Evolutionary conservation across 495 filamentous ascomycete species (phyloP).

Genomic region (Hypomontagnella submonticulosa): DNA sequence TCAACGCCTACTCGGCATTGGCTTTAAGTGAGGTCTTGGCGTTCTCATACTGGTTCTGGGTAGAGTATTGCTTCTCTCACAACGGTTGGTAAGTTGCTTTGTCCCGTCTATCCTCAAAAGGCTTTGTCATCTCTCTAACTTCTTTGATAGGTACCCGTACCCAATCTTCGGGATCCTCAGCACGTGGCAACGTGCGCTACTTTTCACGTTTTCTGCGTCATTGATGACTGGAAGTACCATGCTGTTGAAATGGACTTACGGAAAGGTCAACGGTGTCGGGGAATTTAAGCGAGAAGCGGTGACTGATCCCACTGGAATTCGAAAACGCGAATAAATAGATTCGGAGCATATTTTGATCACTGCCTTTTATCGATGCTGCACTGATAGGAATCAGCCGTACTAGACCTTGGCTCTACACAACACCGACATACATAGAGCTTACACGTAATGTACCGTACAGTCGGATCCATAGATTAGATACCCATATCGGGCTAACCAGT

Average conservation of each 20-base stretch:
- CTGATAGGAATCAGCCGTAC: no score
- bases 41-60: slow-evolving; percentile 87
- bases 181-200: slow-evolving; percentile 67
- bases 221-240: slow-evolving; percentile 77
- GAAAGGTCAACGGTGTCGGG: slow-evolving; percentile 73
- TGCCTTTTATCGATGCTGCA: no score
- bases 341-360: neutral
- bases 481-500: slow-evolving; percentile 10
- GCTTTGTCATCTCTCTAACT: slow-evolving; percentile 35
- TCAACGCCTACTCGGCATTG: slow-evolving; percentile 68
- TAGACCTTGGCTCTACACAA: no score
- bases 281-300: slow-evolving; percentile 49
- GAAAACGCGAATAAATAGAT: slow-evolving; percentile 36
- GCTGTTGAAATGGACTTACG: slow-evolving; percentile 73
- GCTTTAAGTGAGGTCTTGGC: slow-evolving; percentile 72
- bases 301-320: slow-evolving; percentile 37
- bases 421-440: neutral
- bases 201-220: slow-evolving; percentile 76
- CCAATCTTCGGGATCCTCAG: slow-evolving; percentile 77
- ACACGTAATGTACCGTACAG: neutral
- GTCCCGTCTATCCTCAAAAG: neutral
- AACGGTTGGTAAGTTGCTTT: slow-evolving; percentile 74
- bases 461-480: slow-evolving; percentile 7
- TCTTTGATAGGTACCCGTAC: slow-evolving; percentile 77
- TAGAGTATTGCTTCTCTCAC: slow-evolving; percentile 77